Base-by-base conservation (phyloP, 2,329 filamentous ascomycete genomes). In the Tolypocladium tropicale region DNA sequence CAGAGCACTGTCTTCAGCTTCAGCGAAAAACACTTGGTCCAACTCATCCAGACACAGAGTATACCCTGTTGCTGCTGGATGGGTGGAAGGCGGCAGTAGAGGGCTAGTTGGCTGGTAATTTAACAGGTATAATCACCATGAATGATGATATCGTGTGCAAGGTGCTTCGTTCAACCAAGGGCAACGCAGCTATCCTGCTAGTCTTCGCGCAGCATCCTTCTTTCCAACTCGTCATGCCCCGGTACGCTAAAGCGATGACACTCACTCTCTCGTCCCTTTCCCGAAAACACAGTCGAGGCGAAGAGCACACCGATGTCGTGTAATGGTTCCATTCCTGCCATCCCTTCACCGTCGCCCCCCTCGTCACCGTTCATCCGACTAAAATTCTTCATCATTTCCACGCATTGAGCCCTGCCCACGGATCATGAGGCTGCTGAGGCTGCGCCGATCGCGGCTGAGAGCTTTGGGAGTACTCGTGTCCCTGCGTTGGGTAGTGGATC, bases 321-420 rank as follows among this genome's bases (percentile, higher is more conserved):
- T n/a, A n/a, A n/a, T n/a, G 34, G 5, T 36, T 12, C 5, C 3
- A 3, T 36, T 16, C 34, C 34, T 16, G 16, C 6, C 14, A 36
- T 6, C 34, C 34, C 33, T 6, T 33, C 39, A 41, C 3, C 39
- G 7, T 43, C 21, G 6, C 4, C 21, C 39, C 4, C 18, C 39
- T 46, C 21, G 11, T 25, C 10, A n/a, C n/a, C n/a, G n/a, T 9
- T 6, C 52, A 10, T 41, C 16, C 30, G 9, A 23, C 25, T 14
- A 28, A 6, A 18, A 6, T n/a, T 25, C 11, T 34, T 23, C 18
- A n/a, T 65, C 67, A 80, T 63, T 78, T 80, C 78, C 78, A 81
- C 43, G 76, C 73, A 58, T 72, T 79, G 34, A 81, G 64, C 1
- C 78, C 78, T 14, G 78, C 75, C 78, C 78, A 81, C 1, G 78